Base-by-base conservation (phyloP, 169 alveolate species). In the Plasmodium malariae region DNA sequence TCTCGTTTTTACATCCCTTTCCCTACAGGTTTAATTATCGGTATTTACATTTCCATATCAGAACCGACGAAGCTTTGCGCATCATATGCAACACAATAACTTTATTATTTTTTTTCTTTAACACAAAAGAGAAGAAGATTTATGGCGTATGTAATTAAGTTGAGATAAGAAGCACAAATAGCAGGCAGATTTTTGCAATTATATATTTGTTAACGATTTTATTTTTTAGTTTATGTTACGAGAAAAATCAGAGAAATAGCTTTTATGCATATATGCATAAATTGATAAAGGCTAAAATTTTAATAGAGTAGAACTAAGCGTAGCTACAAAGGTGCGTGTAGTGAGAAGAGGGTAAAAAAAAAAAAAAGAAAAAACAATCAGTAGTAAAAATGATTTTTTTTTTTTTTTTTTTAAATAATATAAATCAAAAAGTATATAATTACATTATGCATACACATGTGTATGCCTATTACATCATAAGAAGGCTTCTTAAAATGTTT, bases 1-100 rank as follows among this genome's bases (percentile, higher is more conserved):
- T 14, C 24, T 14, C 24, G 14, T 28, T 28, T 12, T 4, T 70
- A 3, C 36, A 30, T 37, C 55, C 28, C 32, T n/a, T 2, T 72
- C 12, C 5, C 48, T 70, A 14, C 63, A 83, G 91, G 91, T 51
- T 93, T 94, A 37, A 94, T 94, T 63, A 91, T 94, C 30, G 96
- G 95, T 37, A 92, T 94, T 30, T 88, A 92, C 65, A 93, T 94
- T 54, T 87, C 94, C 51, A 73, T 94, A 54, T 73, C 93, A 68
- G 91, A 92, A 2, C 88, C 89, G 17, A 49, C 92, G 45, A 88
- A 74, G 17, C 93, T 94, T 19, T 94, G 96, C 72, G 54, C 69
- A 3, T 34, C 95, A 19, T 94, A 91, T 69, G 21, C 28, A 30
- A 26, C 28, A 3, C 7, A 1, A 26, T 62, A 54, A 26, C 9